Evolutionary conservation across 2,329 filamentous ascomycete genomes (phyloP).

Genomic region (Venturia aucupariae): DNA sequence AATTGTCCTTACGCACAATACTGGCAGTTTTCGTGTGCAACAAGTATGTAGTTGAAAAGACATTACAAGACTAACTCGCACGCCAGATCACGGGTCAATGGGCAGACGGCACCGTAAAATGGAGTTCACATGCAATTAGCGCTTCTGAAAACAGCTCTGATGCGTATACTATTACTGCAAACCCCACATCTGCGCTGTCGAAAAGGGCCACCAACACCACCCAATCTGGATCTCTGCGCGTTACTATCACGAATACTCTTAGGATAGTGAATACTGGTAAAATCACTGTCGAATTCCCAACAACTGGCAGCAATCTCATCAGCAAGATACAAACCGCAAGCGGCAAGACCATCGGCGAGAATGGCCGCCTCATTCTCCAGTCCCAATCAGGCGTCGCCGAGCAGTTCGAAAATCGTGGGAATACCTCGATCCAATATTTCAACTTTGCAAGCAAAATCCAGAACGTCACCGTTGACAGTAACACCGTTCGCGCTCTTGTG

Average conservation of each 20-base stretch:
- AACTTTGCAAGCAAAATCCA: slow-evolving; percentile 44
- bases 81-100: slow-evolving; percentile 45
- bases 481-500: slow-evolving; percentile 38
- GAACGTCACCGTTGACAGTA: slow-evolving; percentile 39
- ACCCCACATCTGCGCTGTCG: background rate
- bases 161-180: slow-evolving; percentile 12
- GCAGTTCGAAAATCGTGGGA: slow-evolving; percentile 29
- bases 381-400: slow-evolving; percentile 41
- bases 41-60: background rate
- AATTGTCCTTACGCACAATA: background rate
- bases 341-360: slow-evolving; percentile 34
- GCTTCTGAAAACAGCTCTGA: slow-evolving; percentile 32
- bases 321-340: slow-evolving; percentile 22
- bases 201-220: background rate
- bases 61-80: slow-evolving; percentile 18
- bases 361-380: slow-evolving; percentile 40
- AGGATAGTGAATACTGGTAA: slow-evolving; percentile 21
- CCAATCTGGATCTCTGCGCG: background rate
- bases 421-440: slow-evolving; percentile 32
- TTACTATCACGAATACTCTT: background rate
- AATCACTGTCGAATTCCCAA: slow-evolving; percentile 26
- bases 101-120: slow-evolving; percentile 53
- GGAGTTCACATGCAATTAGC: slow-evolving; percentile 49
- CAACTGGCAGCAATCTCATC: slow-evolving; percentile 24
- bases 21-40: background rate